Conservation (phyloP, 1,284 basidiomycete genomes). For the Golubevia sp. region DNA sequence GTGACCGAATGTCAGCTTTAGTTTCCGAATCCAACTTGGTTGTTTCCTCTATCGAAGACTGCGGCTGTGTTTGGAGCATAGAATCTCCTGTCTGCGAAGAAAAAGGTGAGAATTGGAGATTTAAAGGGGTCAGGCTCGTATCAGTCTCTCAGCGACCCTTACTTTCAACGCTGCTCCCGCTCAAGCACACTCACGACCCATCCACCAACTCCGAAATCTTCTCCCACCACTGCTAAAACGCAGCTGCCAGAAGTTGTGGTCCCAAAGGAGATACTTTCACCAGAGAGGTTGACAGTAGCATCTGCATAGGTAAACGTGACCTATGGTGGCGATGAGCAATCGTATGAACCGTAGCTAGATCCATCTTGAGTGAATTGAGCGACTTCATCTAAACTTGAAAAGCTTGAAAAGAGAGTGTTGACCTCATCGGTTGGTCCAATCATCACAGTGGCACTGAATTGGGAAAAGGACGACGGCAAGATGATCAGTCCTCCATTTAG, state of each 20-base stretch:
- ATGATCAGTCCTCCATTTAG: too few relatives aligned
- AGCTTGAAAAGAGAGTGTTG: slow-evolving; percentile 1
- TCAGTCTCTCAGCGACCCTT: neutral
- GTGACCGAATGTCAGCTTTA: too few relatives aligned
- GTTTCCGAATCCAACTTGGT: too few relatives aligned
- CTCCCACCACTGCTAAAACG: slow-evolving; percentile 1
- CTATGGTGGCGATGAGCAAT: slow-evolving; percentile 1
- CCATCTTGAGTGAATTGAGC: neutral
- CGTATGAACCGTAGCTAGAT: slow-evolving; percentile 2
- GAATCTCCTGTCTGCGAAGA: too few relatives aligned
- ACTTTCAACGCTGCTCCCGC: neutral
- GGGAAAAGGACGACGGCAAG: too few relatives aligned
- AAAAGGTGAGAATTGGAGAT: too few relatives aligned
- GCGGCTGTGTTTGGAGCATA: too few relatives aligned
- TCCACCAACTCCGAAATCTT: slow-evolving; percentile 1
- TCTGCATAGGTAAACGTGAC: slow-evolving; percentile 1
- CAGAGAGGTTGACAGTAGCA: neutral
- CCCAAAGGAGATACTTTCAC: neutral
- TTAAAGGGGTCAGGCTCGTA: too few relatives aligned
- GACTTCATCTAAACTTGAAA: neutral
- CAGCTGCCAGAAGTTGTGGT: neutral
- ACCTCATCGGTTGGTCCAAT: slow-evolving; percentile 1
- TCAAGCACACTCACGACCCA: neutral
- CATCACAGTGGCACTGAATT: slow-evolving; percentile 2
- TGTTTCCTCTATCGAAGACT: too few relatives aligned